Base-by-base conservation (phyloP, 441 rosid genomes). In the Populus hybrid region DNA sequence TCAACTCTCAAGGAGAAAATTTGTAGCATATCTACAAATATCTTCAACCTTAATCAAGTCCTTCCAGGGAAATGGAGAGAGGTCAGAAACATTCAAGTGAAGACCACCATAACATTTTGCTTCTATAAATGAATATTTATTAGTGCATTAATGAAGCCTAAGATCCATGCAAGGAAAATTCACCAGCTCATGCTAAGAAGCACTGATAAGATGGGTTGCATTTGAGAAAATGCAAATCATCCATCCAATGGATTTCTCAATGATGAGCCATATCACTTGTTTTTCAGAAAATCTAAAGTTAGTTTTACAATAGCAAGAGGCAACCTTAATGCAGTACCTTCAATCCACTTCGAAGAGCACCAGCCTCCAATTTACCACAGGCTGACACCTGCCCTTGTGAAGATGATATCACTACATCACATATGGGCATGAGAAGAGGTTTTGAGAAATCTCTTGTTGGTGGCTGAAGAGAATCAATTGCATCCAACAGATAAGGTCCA, bases 401-500 rank as follows among this genome's bases (percentile, higher is more conserved):
- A 79, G 85, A 71, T 74, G 87, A 82, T 85, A 84, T 91, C 76
- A 92, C 80, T 76, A 92, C 90, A 78, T 97, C 98, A 79, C 98
- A 92, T 79, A 94, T 87, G 74, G 99, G 98, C 98, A 94, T 91
- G 69, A 93, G 87, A 34, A 93, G 84, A 84, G 99, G 98, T 83
- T 92, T 94, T 38, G 89, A 83, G 80, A 90, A 81, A 65, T 97
- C 94, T 85, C 99, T 94, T 24, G 81, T 63, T 50, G 94, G 98
- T 75, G 97, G 89, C 61, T 85, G 93, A 80, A 97, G 85, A 53
- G 89, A 87, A 84, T 97, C 98, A 80, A 97, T 89, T 30, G 98
- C 98, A 84, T 93, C 94, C 87, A 97, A 71, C 79, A 97, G 85
- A 86, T 85, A 82, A 67, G 97, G 96, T 77, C 99, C 99, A 21